Conservation (phyloP, 441 rosid genomes). For the Erodium moschatum region DNA sequence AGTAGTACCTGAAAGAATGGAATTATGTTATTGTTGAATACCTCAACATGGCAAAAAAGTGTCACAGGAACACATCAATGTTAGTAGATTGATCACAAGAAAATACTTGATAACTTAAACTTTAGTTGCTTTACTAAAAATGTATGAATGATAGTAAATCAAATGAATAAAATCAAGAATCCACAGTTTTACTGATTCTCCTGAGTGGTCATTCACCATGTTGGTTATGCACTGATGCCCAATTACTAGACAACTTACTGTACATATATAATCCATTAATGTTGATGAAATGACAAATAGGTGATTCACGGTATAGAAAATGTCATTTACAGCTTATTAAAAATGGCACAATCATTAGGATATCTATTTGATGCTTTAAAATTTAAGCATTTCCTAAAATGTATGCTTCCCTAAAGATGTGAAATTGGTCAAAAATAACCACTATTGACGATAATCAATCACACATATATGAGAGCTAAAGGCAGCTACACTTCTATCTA, state of each 20-base stretch:
- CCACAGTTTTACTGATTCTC: neutral
- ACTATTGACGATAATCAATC: neutral
- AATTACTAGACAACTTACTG: neutral
- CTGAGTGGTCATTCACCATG: neutral
- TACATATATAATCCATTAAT: neutral
- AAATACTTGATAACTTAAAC: neutral
- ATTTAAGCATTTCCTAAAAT: neutral
- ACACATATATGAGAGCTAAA: neutral
- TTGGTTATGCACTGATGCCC: neutral
- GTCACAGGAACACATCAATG: neutral
- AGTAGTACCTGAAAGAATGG: constrained; percentile 59
- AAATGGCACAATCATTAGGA: neutral
- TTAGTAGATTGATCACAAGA: neutral
- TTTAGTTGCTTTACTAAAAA: neutral
- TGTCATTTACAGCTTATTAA: neutral
- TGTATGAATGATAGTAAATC: neutral
- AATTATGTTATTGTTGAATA: neutral
- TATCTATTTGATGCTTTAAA: neutral
- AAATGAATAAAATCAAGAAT: neutral
- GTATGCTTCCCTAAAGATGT: neutral
- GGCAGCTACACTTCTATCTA: constrained; percentile 2
- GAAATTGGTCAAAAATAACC: no score
- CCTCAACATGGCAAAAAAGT: no score
- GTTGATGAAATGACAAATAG: neutral
- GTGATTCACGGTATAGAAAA: neutral